Percentiles rank a stretch among this genome's conserved stretches.
phyloP scores from a whole-genome alignment of 495 filamentous ascomycete species.

The Wilcoxina mikolae region DNA sequence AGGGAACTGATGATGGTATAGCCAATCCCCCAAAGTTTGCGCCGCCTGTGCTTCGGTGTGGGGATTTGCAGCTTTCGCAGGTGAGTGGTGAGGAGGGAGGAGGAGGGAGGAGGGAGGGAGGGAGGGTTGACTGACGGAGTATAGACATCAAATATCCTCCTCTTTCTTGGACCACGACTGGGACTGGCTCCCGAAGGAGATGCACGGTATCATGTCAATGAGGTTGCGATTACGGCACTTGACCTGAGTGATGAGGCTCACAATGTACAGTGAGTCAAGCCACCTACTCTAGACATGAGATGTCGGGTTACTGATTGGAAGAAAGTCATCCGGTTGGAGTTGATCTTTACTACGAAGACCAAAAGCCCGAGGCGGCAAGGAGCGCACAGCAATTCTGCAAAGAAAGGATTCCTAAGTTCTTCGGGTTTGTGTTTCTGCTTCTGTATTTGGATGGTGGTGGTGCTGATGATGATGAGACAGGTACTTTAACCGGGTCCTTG shows the following conservation, averaged over 20 bases:
- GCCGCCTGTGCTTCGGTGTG: neutral
- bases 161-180: neutral
- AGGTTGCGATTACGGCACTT: slow-evolving; percentile 48
- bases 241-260: slow-evolving; percentile 53
- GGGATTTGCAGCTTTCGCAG: neutral
- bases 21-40: neutral
- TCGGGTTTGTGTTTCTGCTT: too few species aligned
- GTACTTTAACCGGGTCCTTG: slow-evolving; percentile 7
- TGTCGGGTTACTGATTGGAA: neutral
- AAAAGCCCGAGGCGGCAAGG: slow-evolving; percentile 43
- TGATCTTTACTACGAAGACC: slow-evolving; percentile 48
- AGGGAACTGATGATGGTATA: neutral
- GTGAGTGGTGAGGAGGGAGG: too few species aligned
- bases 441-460: slow-evolving; percentile 47
- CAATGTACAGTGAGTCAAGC: slow-evolving; percentile 38
- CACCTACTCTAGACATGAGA: neutral
- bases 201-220: slow-evolving; percentile 37
- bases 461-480: slow-evolving; percentile 19
- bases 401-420: slow-evolving; percentile 49
- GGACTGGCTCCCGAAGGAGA: slow-evolving; percentile 24
- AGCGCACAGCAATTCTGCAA: slow-evolving; percentile 39
- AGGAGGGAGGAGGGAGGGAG: too few species aligned
- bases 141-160: slow-evolving; percentile 1
- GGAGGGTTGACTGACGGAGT: too few species aligned
- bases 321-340: slow-evolving; percentile 41